Evolutionary conservation across 2,329 filamentous ascomycete genomes (phyloP), one percentile per base, ranked within the genome.

Genomic region (Mariannaea sp.): DNA sequence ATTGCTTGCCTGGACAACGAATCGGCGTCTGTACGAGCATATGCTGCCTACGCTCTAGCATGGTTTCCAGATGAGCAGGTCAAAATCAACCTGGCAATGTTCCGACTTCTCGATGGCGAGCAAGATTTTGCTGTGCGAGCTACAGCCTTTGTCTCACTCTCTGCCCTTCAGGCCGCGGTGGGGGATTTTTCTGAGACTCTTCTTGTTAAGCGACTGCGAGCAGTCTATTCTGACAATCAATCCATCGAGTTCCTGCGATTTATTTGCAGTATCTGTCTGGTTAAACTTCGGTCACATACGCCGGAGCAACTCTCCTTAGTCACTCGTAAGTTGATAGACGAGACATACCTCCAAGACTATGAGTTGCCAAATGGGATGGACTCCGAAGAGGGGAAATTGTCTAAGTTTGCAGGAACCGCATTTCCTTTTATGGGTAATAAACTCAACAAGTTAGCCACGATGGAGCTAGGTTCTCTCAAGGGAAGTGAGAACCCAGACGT

Each of bases 401-500:
- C 24, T 1, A 13, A 27, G n/a, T 3, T 29, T 5, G 20, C 12
- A 2, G 38, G 29, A 20, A n/a, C 30, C 10, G 10, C 19, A 7
- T 49, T 49, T 17, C 17, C 29, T 8, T 42, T 36, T 16, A 7
- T 33, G n/a, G 24, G 24, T 22, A 20, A 17, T 19, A 9, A 5
- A 6, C n/a, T 36, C 6, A 7, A 9, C 10, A 7, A 7, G 20
- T 4, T 49, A 7, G 13, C n/a, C 5, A 12, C 30, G 2, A 10
- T 42, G 20, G 38, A 49, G 10, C 24, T 26, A 10, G 16, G 14
- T 1, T 2, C 33, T 10, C 14, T 49, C 22, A 42, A 36, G 20
- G 46, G 46, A 36, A 49, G 46, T 16, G 46, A 49, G 16, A 8
- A 41, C 14, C 46, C 46, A 0, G 38, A 49, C 6, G 9, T 49